A percentile compares a stretch with the other conserved stretches of the same genome.
Conservation (phyloP, 305 asterid genomes). For the Fraxinus platypoda region DNA sequence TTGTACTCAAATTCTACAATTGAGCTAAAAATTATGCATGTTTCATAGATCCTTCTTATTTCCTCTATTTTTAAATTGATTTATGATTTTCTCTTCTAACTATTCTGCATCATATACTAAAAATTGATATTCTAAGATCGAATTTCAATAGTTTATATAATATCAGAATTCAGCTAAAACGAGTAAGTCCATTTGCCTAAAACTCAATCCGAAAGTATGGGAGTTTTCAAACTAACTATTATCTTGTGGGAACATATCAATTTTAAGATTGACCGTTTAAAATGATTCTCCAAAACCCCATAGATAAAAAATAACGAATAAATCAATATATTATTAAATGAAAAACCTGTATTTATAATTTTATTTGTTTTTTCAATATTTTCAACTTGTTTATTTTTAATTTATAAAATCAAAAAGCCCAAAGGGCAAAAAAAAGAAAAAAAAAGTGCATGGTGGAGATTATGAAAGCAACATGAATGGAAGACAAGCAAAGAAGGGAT, state of each 20-base stretch:
- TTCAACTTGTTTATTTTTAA: too few relatives aligned
- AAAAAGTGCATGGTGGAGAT: neutral
- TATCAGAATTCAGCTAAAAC: neutral
- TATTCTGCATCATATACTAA: too few relatives aligned
- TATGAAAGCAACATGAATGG: neutral
- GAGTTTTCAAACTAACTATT: too few relatives aligned
- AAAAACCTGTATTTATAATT: too few relatives aligned
- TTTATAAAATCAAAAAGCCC: neutral
- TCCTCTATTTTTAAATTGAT: too few relatives aligned
- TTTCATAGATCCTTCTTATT: too few relatives aligned
- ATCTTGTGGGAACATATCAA: neutral
- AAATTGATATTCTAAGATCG: neutral
- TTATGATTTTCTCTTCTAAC: too few relatives aligned
- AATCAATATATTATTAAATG: too few relatives aligned
- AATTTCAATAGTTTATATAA: neutral
- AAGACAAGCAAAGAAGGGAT: neutral
- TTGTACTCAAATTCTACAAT: too few relatives aligned
- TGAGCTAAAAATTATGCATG: too few relatives aligned
- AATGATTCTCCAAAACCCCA: neutral
- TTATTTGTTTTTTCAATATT: too few relatives aligned
- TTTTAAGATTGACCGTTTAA: neutral
- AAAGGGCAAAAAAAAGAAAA: neutral
- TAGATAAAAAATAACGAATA: too few relatives aligned
- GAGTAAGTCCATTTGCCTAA: neutral
- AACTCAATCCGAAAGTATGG: neutral